Base-by-base conservation (phyloP, 805 yeast genomes). In the Nakazawaea anatomiae region DNA sequence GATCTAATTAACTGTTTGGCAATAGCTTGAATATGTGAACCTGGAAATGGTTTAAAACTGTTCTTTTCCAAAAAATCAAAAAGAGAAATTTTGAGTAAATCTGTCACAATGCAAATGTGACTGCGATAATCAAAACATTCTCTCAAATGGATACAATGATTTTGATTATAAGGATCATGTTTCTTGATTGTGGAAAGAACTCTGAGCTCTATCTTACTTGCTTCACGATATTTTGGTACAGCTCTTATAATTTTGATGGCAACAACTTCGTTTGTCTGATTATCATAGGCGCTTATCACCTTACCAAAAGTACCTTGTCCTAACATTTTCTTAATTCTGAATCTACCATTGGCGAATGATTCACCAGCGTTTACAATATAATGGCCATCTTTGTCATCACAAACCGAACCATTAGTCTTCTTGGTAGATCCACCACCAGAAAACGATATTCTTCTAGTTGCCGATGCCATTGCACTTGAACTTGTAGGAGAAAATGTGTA, bases 261-360 rank as follows among this genome's bases (percentile, higher is more conserved):
- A 43, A 89, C 94, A 52, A 74, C 73, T 48, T 76, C 73, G 31
- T 80, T 71, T 43, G 79, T 73, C 18, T 73, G 68, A 48, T 75
- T 71, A 63, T 94, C 98, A 57, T 75, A 76, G n/a, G 95, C 94
- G 52, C 85, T 82, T 39, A 87, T 85, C 6, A 90, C 97, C 61
- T 87, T 89, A 11, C 96, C 96, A 70, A 89, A 89, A 0, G 97
- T 89, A 11, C 97, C 97, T 60, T 89, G 96, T 38, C 97, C 97
- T 51, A 94, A 71, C 35, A 89, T 69, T 52, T 80, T 75, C 35
- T 78, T 67, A 10, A 91, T 85, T 18, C 76, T 69, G 65, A 86
- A 91, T 44, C 96, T 68, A 47, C 71, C 73, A 60, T 86, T 82
- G n/a, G 96, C 89, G 64, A 87, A 85, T 2, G 65, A 59, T 32